Evolutionary conservation across 805 yeast species (phyloP).

Genomic region (Metschnikowia drakensbergensis): DNA sequence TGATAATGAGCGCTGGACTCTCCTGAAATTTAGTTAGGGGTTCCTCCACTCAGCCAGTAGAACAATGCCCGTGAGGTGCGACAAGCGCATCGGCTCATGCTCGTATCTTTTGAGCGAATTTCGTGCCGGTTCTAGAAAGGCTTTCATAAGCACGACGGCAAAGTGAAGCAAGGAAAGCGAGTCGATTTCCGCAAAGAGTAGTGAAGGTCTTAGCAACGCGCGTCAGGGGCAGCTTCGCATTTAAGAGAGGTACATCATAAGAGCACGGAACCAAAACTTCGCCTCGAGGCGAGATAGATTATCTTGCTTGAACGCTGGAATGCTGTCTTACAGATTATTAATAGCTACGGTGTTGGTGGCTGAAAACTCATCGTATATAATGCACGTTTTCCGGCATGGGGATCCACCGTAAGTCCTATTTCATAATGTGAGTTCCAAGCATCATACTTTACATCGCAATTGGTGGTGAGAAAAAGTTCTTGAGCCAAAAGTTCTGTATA

Average conservation of each 20-base stretch:
- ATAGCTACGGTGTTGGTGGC: too few species aligned
- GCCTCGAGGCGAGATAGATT: neutral
- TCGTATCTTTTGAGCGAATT: neutral
- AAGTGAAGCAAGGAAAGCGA: neutral
- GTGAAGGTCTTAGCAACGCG: neutral
- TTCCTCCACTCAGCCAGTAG: neutral
- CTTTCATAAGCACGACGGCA: neutral
- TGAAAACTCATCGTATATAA: neutral
- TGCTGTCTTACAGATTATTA: too few species aligned
- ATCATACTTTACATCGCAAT: neutral
- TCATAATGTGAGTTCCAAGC: neutral
- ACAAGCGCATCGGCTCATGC: neutral
- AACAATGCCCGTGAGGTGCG: neutral
- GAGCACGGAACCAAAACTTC: neutral
- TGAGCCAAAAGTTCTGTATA: neutral
- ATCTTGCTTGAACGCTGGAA: neutral
- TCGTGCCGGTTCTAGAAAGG: neutral
- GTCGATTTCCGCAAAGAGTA: neutral
- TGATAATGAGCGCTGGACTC: too few species aligned
- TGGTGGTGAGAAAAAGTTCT: neutral
- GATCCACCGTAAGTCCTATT: too few species aligned
- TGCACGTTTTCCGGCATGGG: neutral
- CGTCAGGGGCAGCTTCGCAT: slow-evolving; percentile 1
- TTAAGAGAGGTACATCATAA: neutral
- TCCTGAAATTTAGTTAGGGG: neutral